Evolutionary conservation across 208 protist genomes (phyloP).

Genomic region (Trypanosoma lewisi): DNA sequence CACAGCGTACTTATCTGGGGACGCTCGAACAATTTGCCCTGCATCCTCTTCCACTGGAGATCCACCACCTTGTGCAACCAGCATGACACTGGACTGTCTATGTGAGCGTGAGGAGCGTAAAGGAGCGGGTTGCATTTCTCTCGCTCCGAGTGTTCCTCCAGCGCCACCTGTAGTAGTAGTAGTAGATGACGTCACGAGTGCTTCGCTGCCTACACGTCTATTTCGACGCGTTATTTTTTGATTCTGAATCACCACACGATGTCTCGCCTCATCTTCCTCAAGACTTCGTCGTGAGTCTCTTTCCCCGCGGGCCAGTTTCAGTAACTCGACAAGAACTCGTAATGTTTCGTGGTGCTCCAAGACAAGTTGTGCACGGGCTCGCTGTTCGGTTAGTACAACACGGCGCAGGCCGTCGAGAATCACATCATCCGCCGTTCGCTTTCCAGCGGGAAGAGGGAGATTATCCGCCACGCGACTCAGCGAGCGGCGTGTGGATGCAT

Average conservation of each 20-base stretch:
- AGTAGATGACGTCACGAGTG: conserved; percentile 33
- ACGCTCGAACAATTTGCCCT: conserved; percentile 56
- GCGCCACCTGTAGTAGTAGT: too few species aligned
- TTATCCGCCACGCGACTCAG: conserved; percentile 52
- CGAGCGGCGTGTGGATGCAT: conserved; percentile 17
- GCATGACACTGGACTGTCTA: conserved; percentile 47
- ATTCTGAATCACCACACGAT: conserved; percentile 24
- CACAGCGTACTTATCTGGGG: conserved; percentile 72
- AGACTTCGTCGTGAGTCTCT: conserved; percentile 28
- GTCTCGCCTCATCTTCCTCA: conserved; percentile 34
- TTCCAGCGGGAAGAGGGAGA: conserved; percentile 22
- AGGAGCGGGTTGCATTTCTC: not conserved
- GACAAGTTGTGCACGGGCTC: conserved; percentile 52
- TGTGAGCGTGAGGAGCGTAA: conserved; percentile 38
- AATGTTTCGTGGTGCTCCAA: conserved; percentile 63
- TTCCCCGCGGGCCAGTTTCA: conserved; percentile 42
- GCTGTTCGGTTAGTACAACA: conserved; percentile 54
- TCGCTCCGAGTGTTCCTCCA: not conserved
- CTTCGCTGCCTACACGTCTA: conserved; percentile 50
- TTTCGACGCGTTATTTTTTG: conserved; percentile 12
- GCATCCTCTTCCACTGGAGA: conserved; percentile 1
- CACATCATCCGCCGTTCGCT: conserved; percentile 37
- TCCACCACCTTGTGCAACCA: conserved; percentile 25
- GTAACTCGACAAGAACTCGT: conserved; percentile 35
- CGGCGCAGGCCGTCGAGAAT: conserved; percentile 43